These are phyloP conservation scores for Aphanoascus verrucosus DNA, from an alignment of 2,329 filamentous ascomycete species.

Conservation along the genomic window DNA sequence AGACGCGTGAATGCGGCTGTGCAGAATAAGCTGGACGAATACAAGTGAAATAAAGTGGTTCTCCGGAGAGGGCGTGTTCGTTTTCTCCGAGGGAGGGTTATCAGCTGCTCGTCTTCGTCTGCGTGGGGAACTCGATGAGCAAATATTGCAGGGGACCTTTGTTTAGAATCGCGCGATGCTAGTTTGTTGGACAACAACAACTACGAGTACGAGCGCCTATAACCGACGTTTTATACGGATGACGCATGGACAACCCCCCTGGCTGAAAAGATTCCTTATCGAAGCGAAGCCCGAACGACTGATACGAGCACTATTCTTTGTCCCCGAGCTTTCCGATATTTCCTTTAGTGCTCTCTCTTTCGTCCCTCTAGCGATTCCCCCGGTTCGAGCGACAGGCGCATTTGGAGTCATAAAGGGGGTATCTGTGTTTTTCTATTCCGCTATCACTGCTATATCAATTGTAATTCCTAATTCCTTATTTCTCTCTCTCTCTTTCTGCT, in stretches of 20 bases:
- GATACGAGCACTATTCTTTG: neutral
- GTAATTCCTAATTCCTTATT: neutral
- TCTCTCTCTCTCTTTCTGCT: too few relatives aligned
- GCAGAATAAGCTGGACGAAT: slow-evolving; percentile 14
- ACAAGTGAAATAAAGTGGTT: slow-evolving; percentile 1
- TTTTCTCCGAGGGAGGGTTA: neutral
- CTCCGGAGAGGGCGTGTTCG: neutral
- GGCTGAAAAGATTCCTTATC: too few relatives aligned
- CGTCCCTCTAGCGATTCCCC: slow-evolving; percentile 2
- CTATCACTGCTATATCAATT: neutral
- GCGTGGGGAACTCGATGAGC: neutral
- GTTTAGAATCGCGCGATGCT: neutral
- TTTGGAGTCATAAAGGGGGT: neutral
- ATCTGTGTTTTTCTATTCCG: neutral
- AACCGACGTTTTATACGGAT: too few relatives aligned
- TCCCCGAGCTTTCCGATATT: neutral
- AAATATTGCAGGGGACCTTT: neutral
- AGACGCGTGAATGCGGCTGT: slow-evolving; percentile 14
- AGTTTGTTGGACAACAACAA: too few relatives aligned
- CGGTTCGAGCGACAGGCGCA: slow-evolving; percentile 10
- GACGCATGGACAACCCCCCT: too few relatives aligned
- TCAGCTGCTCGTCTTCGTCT: neutral
- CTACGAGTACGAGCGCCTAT: too few relatives aligned
- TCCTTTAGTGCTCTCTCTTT: neutral
- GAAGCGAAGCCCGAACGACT: neutral